Percentiles rank a stretch among this genome's conserved stretches.
These are phyloP conservation scores for Tylopilus microsporus DNA, from an alignment of 1,284 basidiomycete species.

Conservation along the genomic window DNA sequence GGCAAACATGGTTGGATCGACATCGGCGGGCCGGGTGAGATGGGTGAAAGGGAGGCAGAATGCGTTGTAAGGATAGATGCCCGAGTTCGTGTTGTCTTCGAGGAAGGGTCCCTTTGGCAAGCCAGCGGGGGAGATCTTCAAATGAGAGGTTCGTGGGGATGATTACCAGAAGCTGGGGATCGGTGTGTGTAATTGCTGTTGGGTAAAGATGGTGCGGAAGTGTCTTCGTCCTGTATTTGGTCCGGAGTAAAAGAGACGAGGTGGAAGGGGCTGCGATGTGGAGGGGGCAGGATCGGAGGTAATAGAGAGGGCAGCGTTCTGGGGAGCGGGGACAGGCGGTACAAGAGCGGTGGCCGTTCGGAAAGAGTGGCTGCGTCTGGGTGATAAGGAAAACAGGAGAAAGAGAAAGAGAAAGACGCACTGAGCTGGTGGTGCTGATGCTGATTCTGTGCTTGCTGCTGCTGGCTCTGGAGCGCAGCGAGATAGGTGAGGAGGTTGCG, in stretches of 20 bases:
- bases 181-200: no score
- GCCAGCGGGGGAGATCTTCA: constrained; percentile 29
- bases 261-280: constrained; percentile 35
- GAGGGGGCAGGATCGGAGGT: constrained; percentile 27
- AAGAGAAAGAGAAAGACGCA: constrained; percentile 15
- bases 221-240: constrained; percentile 50
- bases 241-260: constrained; percentile 79
- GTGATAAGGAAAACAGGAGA: constrained; percentile 10
- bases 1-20: constrained; percentile 57
- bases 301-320: constrained; percentile 20
- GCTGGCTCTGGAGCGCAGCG: constrained; percentile 25
- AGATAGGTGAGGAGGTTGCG: constrained; percentile 26
- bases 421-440: constrained; percentile 29
- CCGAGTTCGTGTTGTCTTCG: constrained; percentile 76
- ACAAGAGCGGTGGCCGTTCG: constrained; percentile 20
- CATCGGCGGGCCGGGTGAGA: constrained; percentile 59
- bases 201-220: no score
- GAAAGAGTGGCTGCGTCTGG: constrained; percentile 19
- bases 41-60: constrained; percentile 82
- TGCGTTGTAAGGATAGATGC: constrained; percentile 93
- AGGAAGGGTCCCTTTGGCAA: constrained; percentile 66
- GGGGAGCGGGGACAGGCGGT: constrained; percentile 10
- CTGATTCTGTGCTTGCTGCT: constrained; percentile 29
- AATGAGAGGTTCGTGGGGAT: no score
- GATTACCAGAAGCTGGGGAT: no score